Conservation (phyloP, 2,329 filamentous ascomycete species). For the Arachnomyces sp. region DNA sequence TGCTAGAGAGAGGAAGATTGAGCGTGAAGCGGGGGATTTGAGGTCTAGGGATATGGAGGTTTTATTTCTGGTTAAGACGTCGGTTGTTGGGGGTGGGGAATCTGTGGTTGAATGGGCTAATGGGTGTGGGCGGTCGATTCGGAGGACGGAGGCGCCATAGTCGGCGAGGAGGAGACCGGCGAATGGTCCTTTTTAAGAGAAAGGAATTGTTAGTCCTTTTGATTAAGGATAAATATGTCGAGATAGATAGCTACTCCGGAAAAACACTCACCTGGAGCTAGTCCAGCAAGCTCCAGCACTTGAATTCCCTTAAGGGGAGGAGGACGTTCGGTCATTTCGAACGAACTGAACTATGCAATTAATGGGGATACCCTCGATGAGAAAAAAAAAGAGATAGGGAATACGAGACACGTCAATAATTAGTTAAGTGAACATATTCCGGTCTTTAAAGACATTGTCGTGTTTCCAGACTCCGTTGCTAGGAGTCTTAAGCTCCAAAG, state of each 20-base stretch:
- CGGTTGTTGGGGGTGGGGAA: constrained; percentile 47
- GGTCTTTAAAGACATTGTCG: too few relatives aligned
- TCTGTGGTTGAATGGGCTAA: constrained; percentile 29
- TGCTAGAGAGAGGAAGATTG: constrained; percentile 60
- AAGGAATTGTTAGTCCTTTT: constrained; percentile 9
- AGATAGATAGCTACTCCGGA: background rate
- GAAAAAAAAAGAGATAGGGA: too few relatives aligned
- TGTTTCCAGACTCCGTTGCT: too few relatives aligned
- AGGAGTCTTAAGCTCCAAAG: too few relatives aligned
- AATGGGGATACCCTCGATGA: too few relatives aligned
- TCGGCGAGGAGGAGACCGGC: constrained; percentile 83
- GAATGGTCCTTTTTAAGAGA: constrained; percentile 60
- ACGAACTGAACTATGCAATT: too few relatives aligned
- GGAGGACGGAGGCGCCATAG: constrained; percentile 79
- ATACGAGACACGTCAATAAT: too few relatives aligned
- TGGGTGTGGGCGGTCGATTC: constrained; percentile 61
- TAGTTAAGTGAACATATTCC: too few relatives aligned
- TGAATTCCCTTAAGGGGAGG: constrained; percentile 19
- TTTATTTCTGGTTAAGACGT: constrained; percentile 76
- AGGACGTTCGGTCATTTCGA: too few relatives aligned
- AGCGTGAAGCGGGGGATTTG: constrained; percentile 57
- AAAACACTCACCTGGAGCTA: constrained; percentile 18
- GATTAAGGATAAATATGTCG: constrained; percentile 21
- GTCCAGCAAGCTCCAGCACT: constrained; percentile 21
- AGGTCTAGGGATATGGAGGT: constrained; percentile 72